Conservation (phyloP, 2,329 filamentous ascomycete species). For the Nigrospora oryzae region DNA sequence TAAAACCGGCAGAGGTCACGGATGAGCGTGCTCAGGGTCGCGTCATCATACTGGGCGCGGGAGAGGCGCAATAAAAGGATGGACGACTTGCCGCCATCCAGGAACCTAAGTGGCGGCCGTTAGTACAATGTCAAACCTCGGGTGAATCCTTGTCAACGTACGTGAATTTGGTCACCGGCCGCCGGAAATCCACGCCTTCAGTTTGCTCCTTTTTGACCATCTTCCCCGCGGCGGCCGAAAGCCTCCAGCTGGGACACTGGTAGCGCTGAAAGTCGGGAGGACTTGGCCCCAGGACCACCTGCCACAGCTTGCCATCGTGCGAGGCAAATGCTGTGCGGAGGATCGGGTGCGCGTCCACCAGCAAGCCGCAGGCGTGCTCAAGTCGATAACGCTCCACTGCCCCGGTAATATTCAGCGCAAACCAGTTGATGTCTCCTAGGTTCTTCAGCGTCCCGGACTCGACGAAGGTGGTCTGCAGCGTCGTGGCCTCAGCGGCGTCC, state of each 20-base stretch:
- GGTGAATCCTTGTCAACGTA: constrained; percentile 14
- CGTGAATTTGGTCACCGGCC: constrained; percentile 39
- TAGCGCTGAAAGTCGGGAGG: constrained; percentile 33
- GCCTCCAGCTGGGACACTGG: constrained; percentile 29
- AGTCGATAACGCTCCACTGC: constrained; percentile 31
- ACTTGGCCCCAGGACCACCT: constrained; percentile 35
- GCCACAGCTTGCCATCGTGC: constrained; percentile 36
- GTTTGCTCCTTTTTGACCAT: constrained; percentile 33
- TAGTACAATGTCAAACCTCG: background rate
- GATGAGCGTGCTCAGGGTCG: constrained; percentile 34
- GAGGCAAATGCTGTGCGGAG: constrained; percentile 45
- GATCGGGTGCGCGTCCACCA: constrained; percentile 37
- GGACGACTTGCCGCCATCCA: constrained; percentile 39
- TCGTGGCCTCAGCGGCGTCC: constrained; percentile 39
- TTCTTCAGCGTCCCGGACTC: constrained; percentile 36
- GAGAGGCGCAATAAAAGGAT: constrained; percentile 38
- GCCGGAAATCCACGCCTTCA: constrained; percentile 27
- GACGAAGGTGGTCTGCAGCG: constrained; percentile 37
- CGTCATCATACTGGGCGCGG: constrained; percentile 39
- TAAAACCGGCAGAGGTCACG: constrained; percentile 41
- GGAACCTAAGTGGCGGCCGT: background rate
- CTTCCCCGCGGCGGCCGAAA: constrained; percentile 29
- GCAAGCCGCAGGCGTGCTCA: constrained; percentile 34
- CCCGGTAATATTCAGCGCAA: constrained; percentile 39
- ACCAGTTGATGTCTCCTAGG: constrained; percentile 36